Conservation (phyloP, 2,329 filamentous ascomycete genomes). For the Paraconiothyrium sp. region DNA sequence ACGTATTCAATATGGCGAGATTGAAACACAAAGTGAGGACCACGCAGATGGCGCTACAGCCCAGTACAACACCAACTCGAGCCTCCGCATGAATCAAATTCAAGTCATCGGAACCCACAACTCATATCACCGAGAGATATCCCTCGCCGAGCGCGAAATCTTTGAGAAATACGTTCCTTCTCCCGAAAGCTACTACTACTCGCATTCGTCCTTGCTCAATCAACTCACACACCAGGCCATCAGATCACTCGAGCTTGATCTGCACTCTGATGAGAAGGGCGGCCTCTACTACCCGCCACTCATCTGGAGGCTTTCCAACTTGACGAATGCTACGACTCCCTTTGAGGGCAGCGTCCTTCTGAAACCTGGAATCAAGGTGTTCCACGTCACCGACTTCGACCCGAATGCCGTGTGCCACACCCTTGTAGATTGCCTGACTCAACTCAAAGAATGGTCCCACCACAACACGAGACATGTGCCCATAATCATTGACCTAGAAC, state of each 20-base stretch:
- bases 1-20: background rate
- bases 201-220: conserved; percentile 56
- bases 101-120: conserved; percentile 64
- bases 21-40: conserved; percentile 14
- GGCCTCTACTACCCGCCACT: conserved; percentile 59
- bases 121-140: conserved; percentile 61
- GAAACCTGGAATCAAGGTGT: conserved; percentile 59
- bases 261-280: conserved; percentile 60
- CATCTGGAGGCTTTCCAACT: conserved; percentile 53
- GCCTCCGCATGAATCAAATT: conserved; percentile 61
- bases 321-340: conserved; percentile 51
- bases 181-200: conserved; percentile 59
- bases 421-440: conserved; percentile 55
- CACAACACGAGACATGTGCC: conserved; percentile 57
- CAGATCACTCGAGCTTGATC: conserved; percentile 60
- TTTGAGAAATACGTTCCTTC: conserved; percentile 52
- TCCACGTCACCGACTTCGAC: conserved; percentile 62
- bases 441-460: conserved; percentile 58
- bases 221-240: conserved; percentile 59
- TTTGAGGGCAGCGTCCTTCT: conserved; percentile 53
- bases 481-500: conserved; percentile 61
- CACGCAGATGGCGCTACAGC: conserved; percentile 24
- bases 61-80: conserved; percentile 19
- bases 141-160: conserved; percentile 51
- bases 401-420: conserved; percentile 59